Conservation (phyloP, 768 basidiomycete genomes). For the Amanita inopinata region DNA sequence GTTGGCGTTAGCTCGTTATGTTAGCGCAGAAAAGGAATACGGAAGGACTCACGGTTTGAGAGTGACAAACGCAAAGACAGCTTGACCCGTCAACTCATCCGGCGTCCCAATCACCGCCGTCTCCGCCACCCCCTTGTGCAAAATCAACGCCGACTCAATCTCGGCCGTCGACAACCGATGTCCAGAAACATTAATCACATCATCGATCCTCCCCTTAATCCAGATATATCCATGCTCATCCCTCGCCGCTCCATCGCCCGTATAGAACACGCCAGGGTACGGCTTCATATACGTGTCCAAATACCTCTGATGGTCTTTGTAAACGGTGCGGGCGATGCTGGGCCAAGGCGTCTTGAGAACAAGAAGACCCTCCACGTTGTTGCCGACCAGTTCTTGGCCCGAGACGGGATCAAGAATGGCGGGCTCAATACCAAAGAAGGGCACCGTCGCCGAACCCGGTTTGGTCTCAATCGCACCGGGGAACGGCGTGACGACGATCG, state of each 20-base stretch:
- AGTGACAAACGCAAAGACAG: conserved; percentile 90
- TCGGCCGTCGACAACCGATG: conserved; percentile 96
- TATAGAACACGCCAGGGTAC: conserved; percentile 89
- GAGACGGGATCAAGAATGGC: conserved; percentile 79
- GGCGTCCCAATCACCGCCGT: conserved; percentile 85
- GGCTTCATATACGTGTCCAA: conserved; percentile 53
- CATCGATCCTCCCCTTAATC: conserved; percentile 97
- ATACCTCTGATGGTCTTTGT: conserved; percentile 80
- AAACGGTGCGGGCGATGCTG: conserved; percentile 88
- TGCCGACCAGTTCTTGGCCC: conserved; percentile 71
- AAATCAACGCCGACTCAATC: conserved; percentile 93
- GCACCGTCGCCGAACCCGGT: conserved; percentile 93
- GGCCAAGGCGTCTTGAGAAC: conserved; percentile 88
- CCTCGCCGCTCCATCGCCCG: conserved; percentile 94
- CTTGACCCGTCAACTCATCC: conserved; percentile 87
- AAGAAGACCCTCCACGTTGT: conserved; percentile 85
- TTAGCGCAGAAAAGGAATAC: not conserved
- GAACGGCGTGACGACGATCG: conserved; percentile 90
- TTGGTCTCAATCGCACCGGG: conserved; percentile 95
- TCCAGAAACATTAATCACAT: conserved; percentile 97
- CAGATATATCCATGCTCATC: conserved; percentile 97
- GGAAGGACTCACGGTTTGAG: conserved; percentile 70
- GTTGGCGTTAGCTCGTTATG: not conserved
- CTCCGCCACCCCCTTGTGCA: conserved; percentile 93
- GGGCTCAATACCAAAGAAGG: conserved; percentile 93